Evolutionary conservation across 2,329 filamentous ascomycete genomes (phyloP).

Genomic region (Endothia cerciana): DNA sequence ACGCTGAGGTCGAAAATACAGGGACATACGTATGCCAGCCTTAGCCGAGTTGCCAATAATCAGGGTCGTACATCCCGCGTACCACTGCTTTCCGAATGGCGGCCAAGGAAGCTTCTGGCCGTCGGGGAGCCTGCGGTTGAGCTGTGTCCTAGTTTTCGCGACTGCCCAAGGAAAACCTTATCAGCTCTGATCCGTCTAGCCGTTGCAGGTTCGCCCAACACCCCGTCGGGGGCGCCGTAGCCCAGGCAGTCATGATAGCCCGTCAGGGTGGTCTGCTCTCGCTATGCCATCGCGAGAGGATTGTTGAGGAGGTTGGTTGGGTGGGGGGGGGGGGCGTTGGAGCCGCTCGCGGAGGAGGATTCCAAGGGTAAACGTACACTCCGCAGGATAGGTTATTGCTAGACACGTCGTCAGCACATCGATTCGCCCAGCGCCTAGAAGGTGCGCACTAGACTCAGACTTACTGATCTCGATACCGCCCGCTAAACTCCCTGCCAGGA

Average conservation of each 20-base stretch:
- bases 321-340: slow-evolving; percentile 25
- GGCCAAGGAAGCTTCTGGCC: slow-evolving; percentile 93
- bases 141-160: slow-evolving; percentile 91
- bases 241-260: not conserved
- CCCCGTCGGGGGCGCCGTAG: not conserved
- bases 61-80: slow-evolving; percentile 94
- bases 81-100: slow-evolving; percentile 92
- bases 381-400: slow-evolving; percentile 90
- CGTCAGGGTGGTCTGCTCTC: not conserved
- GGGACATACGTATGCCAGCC: slow-evolving; percentile 81
- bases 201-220: not conserved
- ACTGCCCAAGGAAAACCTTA: slow-evolving; percentile 51
- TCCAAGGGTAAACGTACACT: slow-evolving; percentile 64
- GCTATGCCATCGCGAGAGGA: not conserved
- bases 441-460: slow-evolving; percentile 28
- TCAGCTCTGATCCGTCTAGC: not conserved
- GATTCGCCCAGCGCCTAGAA: not conserved
- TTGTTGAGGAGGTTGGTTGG: not conserved
- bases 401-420: slow-evolving; percentile 34
- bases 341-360: slow-evolving; percentile 8
- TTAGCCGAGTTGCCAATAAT: slow-evolving; percentile 97
- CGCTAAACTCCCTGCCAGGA: slow-evolving; percentile 90
- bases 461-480: slow-evolving; percentile 92
- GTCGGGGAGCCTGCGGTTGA: slow-evolving; percentile 81
- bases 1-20: too few relatives aligned